Percentiles rank a stretch among this genome's conserved stretches.
Conservation (phyloP, 140 eudicot species). For the Stevia rebaudiana region DNA sequence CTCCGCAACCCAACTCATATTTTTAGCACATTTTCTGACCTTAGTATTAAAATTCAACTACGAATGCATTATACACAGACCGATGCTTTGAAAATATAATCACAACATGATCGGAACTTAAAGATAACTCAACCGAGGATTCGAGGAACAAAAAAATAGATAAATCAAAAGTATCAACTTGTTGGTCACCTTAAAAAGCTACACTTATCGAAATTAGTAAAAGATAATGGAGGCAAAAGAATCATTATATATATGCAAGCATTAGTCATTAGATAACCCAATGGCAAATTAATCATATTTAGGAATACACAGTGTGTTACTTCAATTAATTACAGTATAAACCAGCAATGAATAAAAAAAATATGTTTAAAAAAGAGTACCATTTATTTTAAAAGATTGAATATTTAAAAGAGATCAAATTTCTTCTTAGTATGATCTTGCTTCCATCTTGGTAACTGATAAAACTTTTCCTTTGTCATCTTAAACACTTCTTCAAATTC, state of each 20-base stretch:
- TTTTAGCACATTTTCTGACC: background rate
- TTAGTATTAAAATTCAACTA: background rate
- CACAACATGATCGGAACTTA: background rate
- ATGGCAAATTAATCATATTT: background rate
- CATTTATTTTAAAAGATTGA: conserved; percentile 8
- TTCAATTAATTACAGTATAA: conserved; percentile 2
- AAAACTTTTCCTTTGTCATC: conserved; percentile 65
- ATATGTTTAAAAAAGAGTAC: conserved; percentile 9
- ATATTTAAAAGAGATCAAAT: conserved; percentile 68
- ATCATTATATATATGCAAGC: background rate
- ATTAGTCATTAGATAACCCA: conserved; percentile 1
- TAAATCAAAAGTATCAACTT: too few relatives aligned
- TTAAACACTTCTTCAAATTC: conserved; percentile 64
- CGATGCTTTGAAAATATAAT: background rate
- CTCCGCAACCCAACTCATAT: too few relatives aligned
- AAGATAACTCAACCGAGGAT: conserved; percentile 5
- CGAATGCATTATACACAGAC: conserved; percentile 11
- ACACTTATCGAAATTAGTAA: background rate
- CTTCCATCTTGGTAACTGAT: conserved; percentile 85
- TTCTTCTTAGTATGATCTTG: conserved; percentile 84
- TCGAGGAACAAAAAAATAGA: conserved; percentile 17
- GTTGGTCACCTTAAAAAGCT: too few relatives aligned
- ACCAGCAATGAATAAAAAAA: conserved; percentile 16
- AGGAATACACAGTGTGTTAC: background rate
- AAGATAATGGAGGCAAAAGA: background rate